These are phyloP conservation scores for Strobilomyces echinocephalus DNA, from an alignment of 768 basidiomycete species.

Conservation along the genomic window DNA sequence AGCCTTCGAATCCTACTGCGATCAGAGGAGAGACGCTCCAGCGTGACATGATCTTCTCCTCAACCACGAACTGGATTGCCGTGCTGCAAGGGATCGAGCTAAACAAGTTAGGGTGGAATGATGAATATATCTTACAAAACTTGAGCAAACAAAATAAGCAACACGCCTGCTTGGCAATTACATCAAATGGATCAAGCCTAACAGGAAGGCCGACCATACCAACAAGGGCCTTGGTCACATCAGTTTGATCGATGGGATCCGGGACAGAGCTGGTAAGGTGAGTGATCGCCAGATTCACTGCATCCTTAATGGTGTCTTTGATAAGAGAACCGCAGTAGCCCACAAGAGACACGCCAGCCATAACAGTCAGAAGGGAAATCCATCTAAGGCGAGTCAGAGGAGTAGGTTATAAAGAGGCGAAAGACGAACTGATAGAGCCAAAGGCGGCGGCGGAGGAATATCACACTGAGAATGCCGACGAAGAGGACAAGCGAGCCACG, in stretches of 20 bases:
- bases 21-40: conserved; percentile 86
- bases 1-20: conserved; percentile 92
- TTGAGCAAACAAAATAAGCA: conserved; percentile 91
- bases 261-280: conserved; percentile 31
- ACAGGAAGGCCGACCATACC: conserved; percentile 38
- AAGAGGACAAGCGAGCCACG: conserved; percentile 90
- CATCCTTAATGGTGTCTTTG: conserved; percentile 63
- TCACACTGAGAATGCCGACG: conserved; percentile 85
- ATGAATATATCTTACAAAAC: conserved; percentile 61
- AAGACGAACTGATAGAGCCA: conserved; percentile 75
- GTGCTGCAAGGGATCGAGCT: conserved; percentile 47
- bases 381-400: conserved; percentile 49
- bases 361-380: conserved; percentile 85
- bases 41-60: conserved; percentile 91
- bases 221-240: conserved; percentile 68
- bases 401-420: conserved; percentile 3
- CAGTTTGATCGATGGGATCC: conserved; percentile 50
- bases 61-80: conserved; percentile 89
- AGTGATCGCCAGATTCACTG: conserved; percentile 20
- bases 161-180: conserved; percentile 54
- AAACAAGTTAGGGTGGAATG: neutral
- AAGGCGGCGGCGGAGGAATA: conserved; percentile 82
- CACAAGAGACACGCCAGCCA: conserved; percentile 76
- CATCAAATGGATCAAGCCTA: conserved; percentile 14
- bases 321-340: conserved; percentile 87